Evolutionary conservation across 768 basidiomycete species (phyloP).

Genomic region (Hypsizygus marmoreus): DNA sequence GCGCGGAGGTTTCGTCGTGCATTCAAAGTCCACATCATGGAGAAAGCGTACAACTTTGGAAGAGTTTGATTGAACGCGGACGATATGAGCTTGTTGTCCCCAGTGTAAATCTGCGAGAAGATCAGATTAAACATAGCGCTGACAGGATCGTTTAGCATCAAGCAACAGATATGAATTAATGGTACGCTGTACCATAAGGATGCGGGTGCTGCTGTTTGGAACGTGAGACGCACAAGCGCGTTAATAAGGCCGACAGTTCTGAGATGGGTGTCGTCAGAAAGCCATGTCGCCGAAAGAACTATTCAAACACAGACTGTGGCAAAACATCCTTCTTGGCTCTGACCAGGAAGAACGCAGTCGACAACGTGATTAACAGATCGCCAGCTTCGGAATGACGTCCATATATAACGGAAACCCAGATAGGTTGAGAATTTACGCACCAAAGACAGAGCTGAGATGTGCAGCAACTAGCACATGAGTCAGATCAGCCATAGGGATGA

Average conservation of each 20-base stretch:
- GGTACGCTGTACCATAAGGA: slow-evolving; percentile 30
- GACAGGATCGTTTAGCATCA: no score
- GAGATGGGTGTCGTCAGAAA: neutral
- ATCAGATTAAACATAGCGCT: slow-evolving; percentile 37
- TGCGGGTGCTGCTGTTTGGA: slow-evolving; percentile 33
- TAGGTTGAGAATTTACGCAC: slow-evolving; percentile 9
- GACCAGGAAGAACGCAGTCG: slow-evolving; percentile 30
- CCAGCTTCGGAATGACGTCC: slow-evolving; percentile 28
- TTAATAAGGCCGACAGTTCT: slow-evolving; percentile 30
- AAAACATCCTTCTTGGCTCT: slow-evolving; percentile 27
- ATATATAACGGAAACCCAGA: neutral
- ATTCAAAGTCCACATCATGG: slow-evolving; percentile 41
- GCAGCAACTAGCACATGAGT: slow-evolving; percentile 29
- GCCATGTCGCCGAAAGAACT: no score
- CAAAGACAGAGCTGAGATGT: slow-evolving; percentile 28
- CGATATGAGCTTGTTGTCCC: slow-evolving; percentile 23
- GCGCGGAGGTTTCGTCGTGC: no score
- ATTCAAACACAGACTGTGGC: no score
- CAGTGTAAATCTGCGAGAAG: slow-evolving; percentile 30
- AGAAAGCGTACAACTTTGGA: slow-evolving; percentile 36
- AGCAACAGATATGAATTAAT: no score
- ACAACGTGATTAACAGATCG: slow-evolving; percentile 26
- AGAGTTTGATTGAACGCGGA: slow-evolving; percentile 31
- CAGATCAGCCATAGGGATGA: no score
- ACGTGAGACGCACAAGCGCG: slow-evolving; percentile 31